Evolutionary conservation across 805 yeast genomes (phyloP), one percentile per base, ranked within the genome.

Genomic region (Candida taoyuanica): DNA sequence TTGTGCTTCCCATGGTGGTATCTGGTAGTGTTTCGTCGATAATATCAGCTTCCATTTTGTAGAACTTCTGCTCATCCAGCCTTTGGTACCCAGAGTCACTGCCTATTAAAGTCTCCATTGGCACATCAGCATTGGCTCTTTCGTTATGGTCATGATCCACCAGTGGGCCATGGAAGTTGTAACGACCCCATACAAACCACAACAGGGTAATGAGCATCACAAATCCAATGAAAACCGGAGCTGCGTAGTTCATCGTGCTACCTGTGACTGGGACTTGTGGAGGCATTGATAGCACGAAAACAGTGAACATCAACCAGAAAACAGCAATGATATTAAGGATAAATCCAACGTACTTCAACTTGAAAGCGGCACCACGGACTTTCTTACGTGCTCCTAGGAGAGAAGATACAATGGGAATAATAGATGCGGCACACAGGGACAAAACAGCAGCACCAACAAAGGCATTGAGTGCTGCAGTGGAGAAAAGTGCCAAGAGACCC

Each of bases 401-500:
- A 4, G 78, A 72, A n/a, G 79, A 67, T 1, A 80, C 48, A 18
- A 85, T 78, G 3, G 95, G 95, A 13, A 85, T 76, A 3, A 87
- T 78, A 44, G 86, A 81, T 3, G 93, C 86, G 21, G 83, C 67
- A 34, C 87, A 79, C 42, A 85, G 63, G 3, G 87, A 73, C 16
- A 85, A 71, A 3, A 86, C 93, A 8, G 91, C 80, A 14, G 89
- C 80, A 0, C 94, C 93, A 64, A 85, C 76, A 58, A 85, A 85
- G 4, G 94, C 88, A 58, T 81, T 81, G 59, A 85, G 82, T 0
- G 93, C 88, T 7, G 88, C 74, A 5, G 78, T 65, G 0, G 91
- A 82, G 2, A 85, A 59, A 31, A 85, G 60, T 3, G 89, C 82
- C 29, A 85, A 64, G 7, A 79, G 56, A 2, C 89, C 85, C 32